These are phyloP conservation scores for Phyllosticta ampelicida DNA, from an alignment of 2,329 filamentous ascomycete species.

Conservation along the genomic window DNA sequence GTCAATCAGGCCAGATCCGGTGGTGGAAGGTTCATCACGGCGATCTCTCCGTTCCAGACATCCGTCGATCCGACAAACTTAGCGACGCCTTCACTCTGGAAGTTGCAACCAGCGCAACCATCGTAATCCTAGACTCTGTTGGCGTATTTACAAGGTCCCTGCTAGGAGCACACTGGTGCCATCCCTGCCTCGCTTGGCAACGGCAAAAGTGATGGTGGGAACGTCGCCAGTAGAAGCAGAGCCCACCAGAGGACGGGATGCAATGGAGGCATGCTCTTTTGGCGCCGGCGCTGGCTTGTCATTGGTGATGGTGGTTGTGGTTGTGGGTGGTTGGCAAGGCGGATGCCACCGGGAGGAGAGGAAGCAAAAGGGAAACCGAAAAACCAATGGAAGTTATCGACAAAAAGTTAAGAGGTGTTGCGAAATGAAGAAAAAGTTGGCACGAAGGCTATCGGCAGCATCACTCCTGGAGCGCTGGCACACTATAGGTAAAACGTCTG, in stretches of 20 bases:
- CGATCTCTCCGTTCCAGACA: slow-evolving; percentile 33
- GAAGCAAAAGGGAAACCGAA: background rate
- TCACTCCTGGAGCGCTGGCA: background rate
- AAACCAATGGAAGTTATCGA: background rate
- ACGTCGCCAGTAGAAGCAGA: slow-evolving; percentile 30
- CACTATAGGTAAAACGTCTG: background rate
- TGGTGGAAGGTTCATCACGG: slow-evolving; percentile 34
- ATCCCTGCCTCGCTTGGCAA: slow-evolving; percentile 31
- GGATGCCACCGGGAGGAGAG: background rate
- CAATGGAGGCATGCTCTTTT: slow-evolving; percentile 17
- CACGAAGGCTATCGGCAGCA: background rate
- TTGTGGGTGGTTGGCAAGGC: background rate
- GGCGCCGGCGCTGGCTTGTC: background rate
- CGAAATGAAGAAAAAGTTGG: background rate
- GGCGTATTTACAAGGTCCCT: slow-evolving; percentile 32
- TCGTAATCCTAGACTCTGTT: slow-evolving; percentile 33
- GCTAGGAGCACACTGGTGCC: slow-evolving; percentile 37
- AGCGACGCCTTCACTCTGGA: slow-evolving; percentile 37
- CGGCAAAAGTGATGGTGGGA: slow-evolving; percentile 34
- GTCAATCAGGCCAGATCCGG: slow-evolving; percentile 34
- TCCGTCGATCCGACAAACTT: slow-evolving; percentile 29
- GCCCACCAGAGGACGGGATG: slow-evolving; percentile 22
- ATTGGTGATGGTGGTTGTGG: background rate
- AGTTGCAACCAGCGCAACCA: slow-evolving; percentile 34
- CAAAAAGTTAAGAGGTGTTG: background rate